Evolutionary conservation across 495 filamentous ascomycete species (phyloP).

Genomic region (Gamarada debralockiae): DNA sequence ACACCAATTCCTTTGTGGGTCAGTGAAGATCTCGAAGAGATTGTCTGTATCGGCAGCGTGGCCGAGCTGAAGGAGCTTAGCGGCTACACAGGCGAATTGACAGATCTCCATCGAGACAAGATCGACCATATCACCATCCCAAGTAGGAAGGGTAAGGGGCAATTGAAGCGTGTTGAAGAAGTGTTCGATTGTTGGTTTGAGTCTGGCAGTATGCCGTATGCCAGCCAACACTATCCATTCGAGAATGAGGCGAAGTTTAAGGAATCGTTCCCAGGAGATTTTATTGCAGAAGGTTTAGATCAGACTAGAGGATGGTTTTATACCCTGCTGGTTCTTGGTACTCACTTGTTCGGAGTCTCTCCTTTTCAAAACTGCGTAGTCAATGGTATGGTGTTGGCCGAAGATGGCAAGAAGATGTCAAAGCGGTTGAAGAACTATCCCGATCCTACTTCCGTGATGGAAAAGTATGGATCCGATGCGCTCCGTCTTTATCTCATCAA

Average conservation of each 20-base stretch:
- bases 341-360: slow-evolving; percentile 80
- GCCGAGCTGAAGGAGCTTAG: slow-evolving; percentile 83
- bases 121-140: slow-evolving; percentile 97
- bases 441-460: slow-evolving; percentile 80
- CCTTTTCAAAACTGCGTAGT: slow-evolving; percentile 98
- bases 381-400: slow-evolving; percentile 91
- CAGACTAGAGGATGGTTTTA: slow-evolving; percentile 99
- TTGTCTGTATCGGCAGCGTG: slow-evolving; percentile 83
- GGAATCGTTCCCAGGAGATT: slow-evolving; percentile 85
- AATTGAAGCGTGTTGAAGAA: slow-evolving; percentile 75
- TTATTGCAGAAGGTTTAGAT: slow-evolving; percentile 95
- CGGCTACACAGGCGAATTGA: slow-evolving; percentile 78
- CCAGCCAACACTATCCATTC: slow-evolving; percentile 90
- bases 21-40: slow-evolving; percentile 80
- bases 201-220: slow-evolving; percentile 95
- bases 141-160: slow-evolving; percentile 83
- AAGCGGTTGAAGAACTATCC: slow-evolving; percentile 98
- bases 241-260: slow-evolving; percentile 84
- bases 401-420: slow-evolving; percentile 99
- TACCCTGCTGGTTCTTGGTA: slow-evolving; percentile 84
- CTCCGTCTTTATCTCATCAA: slow-evolving; percentile 95
- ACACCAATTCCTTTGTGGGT: slow-evolving; percentile 93
- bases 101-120: slow-evolving; percentile 92
- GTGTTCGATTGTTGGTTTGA: slow-evolving; percentile 95
- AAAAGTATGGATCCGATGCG: slow-evolving; percentile 89